Evolutionary conservation across 305 asterid species (phyloP).

Genomic region (Solanum aculeatissimum): DNA sequence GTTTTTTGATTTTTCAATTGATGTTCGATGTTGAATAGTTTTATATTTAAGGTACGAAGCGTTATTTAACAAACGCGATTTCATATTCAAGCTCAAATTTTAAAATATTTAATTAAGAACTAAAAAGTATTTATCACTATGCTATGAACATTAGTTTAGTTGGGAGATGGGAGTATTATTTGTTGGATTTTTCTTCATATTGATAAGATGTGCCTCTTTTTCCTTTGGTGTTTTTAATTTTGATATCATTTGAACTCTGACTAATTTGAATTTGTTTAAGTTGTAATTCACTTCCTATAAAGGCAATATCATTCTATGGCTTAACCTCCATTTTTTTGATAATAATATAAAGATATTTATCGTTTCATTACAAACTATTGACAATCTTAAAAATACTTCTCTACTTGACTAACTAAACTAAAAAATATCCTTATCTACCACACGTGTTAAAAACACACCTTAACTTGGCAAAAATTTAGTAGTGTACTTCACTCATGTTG

Average conservation of each 20-base stretch:
- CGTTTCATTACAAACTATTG: too few species aligned
- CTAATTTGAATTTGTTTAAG: neutral
- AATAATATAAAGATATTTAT: neutral
- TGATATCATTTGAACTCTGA: neutral
- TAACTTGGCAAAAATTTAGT: too few species aligned
- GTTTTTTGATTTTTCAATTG: neutral
- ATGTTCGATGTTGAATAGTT: neutral
- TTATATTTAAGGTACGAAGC: neutral
- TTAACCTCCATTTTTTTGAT: neutral
- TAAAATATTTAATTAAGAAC: neutral
- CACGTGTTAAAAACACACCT: too few species aligned
- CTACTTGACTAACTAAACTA: too few species aligned
- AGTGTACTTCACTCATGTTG: too few species aligned
- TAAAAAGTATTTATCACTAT: neutral
- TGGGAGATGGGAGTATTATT: too few species aligned
- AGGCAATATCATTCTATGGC: neutral
- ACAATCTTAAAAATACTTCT: too few species aligned
- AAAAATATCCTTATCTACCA: too few species aligned
- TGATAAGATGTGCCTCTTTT: neutral
- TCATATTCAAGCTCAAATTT: neutral
- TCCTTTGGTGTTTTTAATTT: neutral
- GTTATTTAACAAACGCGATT: neutral
- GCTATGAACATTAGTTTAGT: neutral
- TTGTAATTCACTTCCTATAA: rapidly evolving
- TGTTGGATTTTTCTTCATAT: neutral